A percentile compares a stretch with the other conserved stretches of the same genome.
Conservation (phyloP, 2,329 filamentous ascomycete species). For the Harringtonia aguacate region DNA sequence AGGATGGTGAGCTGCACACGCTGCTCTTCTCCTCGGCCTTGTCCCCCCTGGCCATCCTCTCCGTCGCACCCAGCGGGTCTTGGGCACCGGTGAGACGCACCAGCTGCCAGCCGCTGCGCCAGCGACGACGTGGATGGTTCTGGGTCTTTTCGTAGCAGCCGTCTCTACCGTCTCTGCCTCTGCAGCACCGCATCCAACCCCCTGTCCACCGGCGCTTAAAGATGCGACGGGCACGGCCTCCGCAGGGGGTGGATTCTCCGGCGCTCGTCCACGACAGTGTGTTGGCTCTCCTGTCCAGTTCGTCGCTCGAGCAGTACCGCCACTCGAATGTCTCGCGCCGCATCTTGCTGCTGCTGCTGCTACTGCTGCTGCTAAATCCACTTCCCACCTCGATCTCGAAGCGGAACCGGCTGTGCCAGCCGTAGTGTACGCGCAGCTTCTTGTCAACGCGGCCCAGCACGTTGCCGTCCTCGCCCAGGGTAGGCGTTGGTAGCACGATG, state of each 20-base stretch:
- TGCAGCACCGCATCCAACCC: neutral
- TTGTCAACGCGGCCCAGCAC: slow-evolving; percentile 6
- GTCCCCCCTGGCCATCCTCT: too few relatives aligned
- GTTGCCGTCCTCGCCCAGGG: too few relatives aligned
- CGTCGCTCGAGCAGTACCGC: slow-evolving; percentile 23
- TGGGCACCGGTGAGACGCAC: neutral
- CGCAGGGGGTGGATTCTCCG: neutral
- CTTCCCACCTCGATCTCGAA: slow-evolving; percentile 25
- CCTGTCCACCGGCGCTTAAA: too few relatives aligned
- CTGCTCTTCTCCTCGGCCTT: too few relatives aligned
- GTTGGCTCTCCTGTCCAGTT: slow-evolving; percentile 15
- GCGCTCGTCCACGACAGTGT: slow-evolving; percentile 15
- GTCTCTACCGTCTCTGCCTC: neutral
- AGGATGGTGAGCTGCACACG: too few relatives aligned
- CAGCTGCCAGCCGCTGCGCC: slow-evolving; percentile 6
- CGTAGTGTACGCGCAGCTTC: neutral
- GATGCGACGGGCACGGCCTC: neutral
- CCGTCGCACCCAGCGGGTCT: too few relatives aligned
- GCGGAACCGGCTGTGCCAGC: slow-evolving; percentile 12
- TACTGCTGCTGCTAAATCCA: too few relatives aligned
- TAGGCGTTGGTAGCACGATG: too few relatives aligned
- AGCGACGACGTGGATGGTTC: neutral
- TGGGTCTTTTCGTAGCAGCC: neutral
- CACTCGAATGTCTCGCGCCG: slow-evolving; percentile 29
- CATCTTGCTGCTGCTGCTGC: slow-evolving; percentile 2